These are phyloP conservation scores for Trametes hirsuta DNA, from an alignment of 1,284 basidiomycete species.

Conservation along the genomic window DNA sequence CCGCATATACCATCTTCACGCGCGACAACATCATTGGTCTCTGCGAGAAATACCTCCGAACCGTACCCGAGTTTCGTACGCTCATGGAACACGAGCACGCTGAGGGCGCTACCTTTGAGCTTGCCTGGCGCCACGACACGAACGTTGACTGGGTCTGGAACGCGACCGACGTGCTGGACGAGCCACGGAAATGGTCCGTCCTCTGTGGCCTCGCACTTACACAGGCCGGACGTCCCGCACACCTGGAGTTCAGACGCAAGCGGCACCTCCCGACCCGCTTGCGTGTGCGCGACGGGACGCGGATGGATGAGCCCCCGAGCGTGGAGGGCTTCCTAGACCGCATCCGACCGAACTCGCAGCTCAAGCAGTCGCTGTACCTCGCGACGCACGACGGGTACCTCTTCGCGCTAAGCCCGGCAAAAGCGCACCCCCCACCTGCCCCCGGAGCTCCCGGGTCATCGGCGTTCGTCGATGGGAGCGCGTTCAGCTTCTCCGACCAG, in stretches of 20 bases:
- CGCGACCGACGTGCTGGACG: slow-evolving; percentile 63
- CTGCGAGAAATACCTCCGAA: slow-evolving; percentile 55
- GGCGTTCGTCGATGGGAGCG: background rate
- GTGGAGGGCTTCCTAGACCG: slow-evolving; percentile 83
- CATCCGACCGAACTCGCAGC: slow-evolving; percentile 63
- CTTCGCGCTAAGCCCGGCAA: slow-evolving; percentile 57
- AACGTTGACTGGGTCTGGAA: slow-evolving; percentile 84
- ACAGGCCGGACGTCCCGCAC: slow-evolving; percentile 54
- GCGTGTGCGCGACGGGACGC: slow-evolving; percentile 55
- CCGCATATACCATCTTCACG: slow-evolving; percentile 53
- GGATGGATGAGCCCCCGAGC: slow-evolving; percentile 69
- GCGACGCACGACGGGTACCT: slow-evolving; percentile 74
- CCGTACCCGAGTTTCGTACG: slow-evolving; percentile 62
- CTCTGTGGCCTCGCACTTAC: slow-evolving; percentile 73
- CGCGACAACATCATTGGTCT: slow-evolving; percentile 62
- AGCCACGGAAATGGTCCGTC: slow-evolving; percentile 70
- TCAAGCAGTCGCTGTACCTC: slow-evolving; percentile 69
- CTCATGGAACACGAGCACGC: slow-evolving; percentile 57
- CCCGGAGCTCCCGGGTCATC: slow-evolving; percentile 48
- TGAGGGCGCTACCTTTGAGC: slow-evolving; percentile 63
- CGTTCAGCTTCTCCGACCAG: slow-evolving; percentile 24
- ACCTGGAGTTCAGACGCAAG: slow-evolving; percentile 74
- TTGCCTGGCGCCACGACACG: slow-evolving; percentile 76
- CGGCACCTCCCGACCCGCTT: slow-evolving; percentile 65
- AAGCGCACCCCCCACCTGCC: slow-evolving; percentile 71